These are phyloP conservation scores for Isatis tinctoria DNA, from an alignment of 345 rosid species.

Conservation along the genomic window DNA sequence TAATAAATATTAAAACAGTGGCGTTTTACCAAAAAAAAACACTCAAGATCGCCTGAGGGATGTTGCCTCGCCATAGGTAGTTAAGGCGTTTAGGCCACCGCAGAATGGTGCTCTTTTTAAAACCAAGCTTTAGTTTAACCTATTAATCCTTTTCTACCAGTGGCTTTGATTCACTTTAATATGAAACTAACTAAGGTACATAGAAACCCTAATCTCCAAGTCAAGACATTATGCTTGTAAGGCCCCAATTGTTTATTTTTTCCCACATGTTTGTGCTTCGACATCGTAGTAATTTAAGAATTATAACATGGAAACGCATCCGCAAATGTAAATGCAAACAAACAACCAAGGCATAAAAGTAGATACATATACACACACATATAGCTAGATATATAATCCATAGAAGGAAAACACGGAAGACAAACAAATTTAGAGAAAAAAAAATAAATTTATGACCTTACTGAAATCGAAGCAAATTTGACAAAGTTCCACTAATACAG, in stretches of 20 bases:
- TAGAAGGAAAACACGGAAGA: not conserved
- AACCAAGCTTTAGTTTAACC: not conserved
- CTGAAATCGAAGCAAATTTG: not conserved
- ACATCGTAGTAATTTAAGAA: not conserved
- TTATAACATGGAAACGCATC: not conserved
- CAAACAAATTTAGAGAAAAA: not conserved
- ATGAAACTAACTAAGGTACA: not conserved
- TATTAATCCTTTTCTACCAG: not conserved
- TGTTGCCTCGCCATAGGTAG: too few relatives aligned
- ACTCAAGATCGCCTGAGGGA: too few relatives aligned
- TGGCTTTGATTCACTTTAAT: not conserved
- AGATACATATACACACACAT: too few relatives aligned
- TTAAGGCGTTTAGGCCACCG: too few relatives aligned
- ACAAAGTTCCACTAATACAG: not conserved
- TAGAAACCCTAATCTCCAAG: slow-evolving; percentile 4
- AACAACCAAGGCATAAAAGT: not conserved
- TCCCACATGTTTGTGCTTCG: not conserved
- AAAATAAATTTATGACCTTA: not conserved
- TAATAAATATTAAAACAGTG: too few relatives aligned
- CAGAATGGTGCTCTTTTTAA: too few relatives aligned
- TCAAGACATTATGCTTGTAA: not conserved
- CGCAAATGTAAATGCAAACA: not conserved
- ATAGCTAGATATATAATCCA: not conserved
- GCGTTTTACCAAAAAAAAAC: too few relatives aligned
- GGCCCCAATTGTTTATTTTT: not conserved